Base-by-base conservation (phyloP, 495 filamentous ascomycete species). In the Thermothielavioides terrestris region DNA sequence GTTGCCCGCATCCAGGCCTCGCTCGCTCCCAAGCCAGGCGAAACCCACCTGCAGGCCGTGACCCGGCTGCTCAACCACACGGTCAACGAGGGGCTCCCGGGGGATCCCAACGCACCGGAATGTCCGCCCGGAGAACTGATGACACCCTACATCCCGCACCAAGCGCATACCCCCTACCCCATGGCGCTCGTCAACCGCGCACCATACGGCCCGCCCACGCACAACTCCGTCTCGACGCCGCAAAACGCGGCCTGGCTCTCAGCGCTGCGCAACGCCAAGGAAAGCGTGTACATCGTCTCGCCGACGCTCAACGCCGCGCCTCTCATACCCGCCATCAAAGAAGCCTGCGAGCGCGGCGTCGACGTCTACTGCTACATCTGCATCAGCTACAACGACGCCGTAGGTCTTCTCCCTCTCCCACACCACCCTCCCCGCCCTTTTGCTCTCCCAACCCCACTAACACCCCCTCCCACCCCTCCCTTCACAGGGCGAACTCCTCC, bases 221-320 rank as follows among this genome's bases (percentile, higher is more conserved):
- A 83, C 48, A 65, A 64, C 22, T 78, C 73, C 49, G 61, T 81
- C 30, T 65, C 73, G 40, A 80, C 77, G 3, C 86, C 86, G 0
- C 86, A 90, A 63, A 86, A 89, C 55, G 77, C 77, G 40, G 78
- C 75, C 9, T 90, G 80, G 74, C 68, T 90, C 6, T 82, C 83
- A 0, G 77, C 77, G 7, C 71, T 90, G 26, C 70, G 79, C 6
- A 75, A 88, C 55, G 85, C 85, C 1, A 62, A 70, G 26, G 60
- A 63, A 17, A 72, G 63, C 14, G 73, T 89, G 14, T 85, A 89
- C 61, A 86, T 89, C 49, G 83, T 89, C 56, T 80, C 83, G 0
- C 86, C 86, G 0, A 82, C 84, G 31, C 74, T 90, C 41, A 90
- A 90, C 57, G 84, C 85, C 10, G 77, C 76, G 46, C 79, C 83